These are phyloP conservation scores for Fonsecaea pedrosoi DNA, from an alignment of 2,329 filamentous ascomycete genomes.

Conservation along the genomic window DNA sequence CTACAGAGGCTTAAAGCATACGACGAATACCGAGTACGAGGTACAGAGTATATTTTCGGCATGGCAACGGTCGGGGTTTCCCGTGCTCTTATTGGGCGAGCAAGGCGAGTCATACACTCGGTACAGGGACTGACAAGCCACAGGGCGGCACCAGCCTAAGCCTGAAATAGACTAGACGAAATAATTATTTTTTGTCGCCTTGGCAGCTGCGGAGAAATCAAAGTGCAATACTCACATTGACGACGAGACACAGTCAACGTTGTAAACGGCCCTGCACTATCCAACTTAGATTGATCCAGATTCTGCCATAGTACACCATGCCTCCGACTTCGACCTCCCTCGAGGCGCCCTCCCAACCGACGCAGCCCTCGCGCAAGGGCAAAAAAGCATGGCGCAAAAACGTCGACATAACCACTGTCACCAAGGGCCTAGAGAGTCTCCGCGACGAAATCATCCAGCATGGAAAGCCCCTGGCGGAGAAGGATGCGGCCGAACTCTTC, in stretches of 20 bases:
- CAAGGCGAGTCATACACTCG: too few relatives aligned
- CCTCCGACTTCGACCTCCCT: slow-evolving; percentile 12
- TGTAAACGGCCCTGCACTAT: neutral
- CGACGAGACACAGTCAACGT: neutral
- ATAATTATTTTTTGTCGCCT: neutral
- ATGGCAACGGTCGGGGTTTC: too few relatives aligned
- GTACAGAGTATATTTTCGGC: too few relatives aligned
- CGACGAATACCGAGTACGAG: too few relatives aligned
- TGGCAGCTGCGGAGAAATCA: neutral
- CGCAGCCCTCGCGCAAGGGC: slow-evolving; percentile 89
- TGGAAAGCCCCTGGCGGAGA: slow-evolving; percentile 79
- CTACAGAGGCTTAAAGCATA: neutral
- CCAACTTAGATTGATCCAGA: neutral
- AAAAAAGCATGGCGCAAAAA: slow-evolving; percentile 99
- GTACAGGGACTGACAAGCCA: too few relatives aligned
- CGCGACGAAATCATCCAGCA: slow-evolving; percentile 91
- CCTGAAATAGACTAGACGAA: too few relatives aligned
- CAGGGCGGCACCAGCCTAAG: too few relatives aligned
- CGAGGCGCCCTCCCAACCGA: slow-evolving; percentile 30
- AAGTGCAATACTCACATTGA: neutral
- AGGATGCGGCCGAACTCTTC: slow-evolving; percentile 83
- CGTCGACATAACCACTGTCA: slow-evolving; percentile 87
- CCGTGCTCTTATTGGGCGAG: too few relatives aligned
- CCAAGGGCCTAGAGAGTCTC: slow-evolving; percentile 79
- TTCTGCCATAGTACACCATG: neutral